Conservation (phyloP, 192 early-diverging fungal genomes). For the Coemansia sp. region DNA sequence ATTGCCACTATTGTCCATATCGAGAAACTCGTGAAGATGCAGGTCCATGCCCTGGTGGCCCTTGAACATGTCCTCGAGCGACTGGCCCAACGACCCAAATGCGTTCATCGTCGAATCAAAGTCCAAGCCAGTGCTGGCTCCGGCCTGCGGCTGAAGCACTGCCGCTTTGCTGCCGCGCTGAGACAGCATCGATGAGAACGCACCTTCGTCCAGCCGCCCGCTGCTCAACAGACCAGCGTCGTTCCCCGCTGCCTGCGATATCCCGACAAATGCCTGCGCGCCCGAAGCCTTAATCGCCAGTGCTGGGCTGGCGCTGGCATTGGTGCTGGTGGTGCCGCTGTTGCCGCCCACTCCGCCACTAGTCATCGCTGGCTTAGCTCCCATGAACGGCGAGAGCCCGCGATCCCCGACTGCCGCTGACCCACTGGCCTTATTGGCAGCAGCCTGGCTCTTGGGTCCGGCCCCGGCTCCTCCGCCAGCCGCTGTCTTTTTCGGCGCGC, state of each 20-base stretch:
- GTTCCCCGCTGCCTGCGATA: not conserved
- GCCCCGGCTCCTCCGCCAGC: not conserved
- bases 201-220: conserved; percentile 14
- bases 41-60: conserved; percentile 16
- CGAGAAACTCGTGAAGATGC: conserved; percentile 16
- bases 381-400: conserved; percentile 1
- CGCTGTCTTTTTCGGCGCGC: conserved; percentile 27
- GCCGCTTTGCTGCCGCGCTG: conserved; percentile 25
- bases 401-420: not conserved
- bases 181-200: conserved; percentile 35
- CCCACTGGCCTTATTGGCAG: not conserved
- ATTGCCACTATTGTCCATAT: not conserved
- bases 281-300: conserved; percentile 25
- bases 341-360: not conserved
- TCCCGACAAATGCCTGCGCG: not conserved
- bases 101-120: conserved; percentile 2
- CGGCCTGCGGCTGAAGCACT: conserved; percentile 8
- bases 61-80: not conserved
- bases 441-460: conserved; percentile 4
- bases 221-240: not conserved
- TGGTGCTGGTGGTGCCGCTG: conserved; percentile 13
- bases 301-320: conserved; percentile 28
- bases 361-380: not conserved
- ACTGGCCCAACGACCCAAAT: not conserved
- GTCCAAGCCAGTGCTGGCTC: conserved; percentile 6